Evolutionary conservation across 108 stramenopile species (phyloP).

Genomic region (Cylindrotheca fusiformis): DNA sequence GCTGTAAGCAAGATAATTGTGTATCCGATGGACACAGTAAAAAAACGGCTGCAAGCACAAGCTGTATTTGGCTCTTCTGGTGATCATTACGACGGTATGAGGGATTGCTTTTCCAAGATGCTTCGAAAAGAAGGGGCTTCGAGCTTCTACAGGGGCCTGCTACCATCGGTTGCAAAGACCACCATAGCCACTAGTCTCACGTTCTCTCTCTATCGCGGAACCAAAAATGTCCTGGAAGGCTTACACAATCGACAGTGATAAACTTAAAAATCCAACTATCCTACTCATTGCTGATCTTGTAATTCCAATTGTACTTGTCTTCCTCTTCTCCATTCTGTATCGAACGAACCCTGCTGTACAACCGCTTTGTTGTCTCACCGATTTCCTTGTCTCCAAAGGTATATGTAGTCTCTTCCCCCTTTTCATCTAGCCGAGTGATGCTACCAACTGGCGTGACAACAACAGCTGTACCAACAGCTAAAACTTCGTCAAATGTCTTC

Average conservation of each 20-base stretch:
- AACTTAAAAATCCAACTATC: not conserved
- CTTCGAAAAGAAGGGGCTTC: conserved; percentile 54
- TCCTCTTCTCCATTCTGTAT: conserved; percentile 93
- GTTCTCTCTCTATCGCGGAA: conserved; percentile 41
- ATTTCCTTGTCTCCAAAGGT: conserved; percentile 78
- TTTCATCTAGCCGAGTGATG: conserved; percentile 61
- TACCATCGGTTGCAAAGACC: conserved; percentile 63
- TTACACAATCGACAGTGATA: conserved; percentile 19
- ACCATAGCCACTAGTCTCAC: conserved; percentile 41
- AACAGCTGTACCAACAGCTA: conserved; percentile 98
- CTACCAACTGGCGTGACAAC: conserved; percentile 94
- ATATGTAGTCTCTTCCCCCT: conserved; percentile 56
- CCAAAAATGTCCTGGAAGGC: conserved; percentile 36
- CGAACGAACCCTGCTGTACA: conserved; percentile 86
- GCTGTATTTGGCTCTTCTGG: conserved; percentile 47
- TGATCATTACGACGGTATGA: conserved; percentile 39
- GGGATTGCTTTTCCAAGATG: conserved; percentile 71
- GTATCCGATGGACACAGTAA: conserved; percentile 94
- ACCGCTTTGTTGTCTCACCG: conserved; percentile 74
- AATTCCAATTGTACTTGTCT: conserved; percentile 92
- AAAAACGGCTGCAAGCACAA: conserved; percentile 93
- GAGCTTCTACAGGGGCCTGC: conserved; percentile 64
- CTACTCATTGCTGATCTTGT: conserved; percentile 30
- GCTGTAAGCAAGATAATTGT: conserved; percentile 84
- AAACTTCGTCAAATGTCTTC: conserved; percentile 87